Percentiles rank a stretch among this genome's conserved stretches.
Conservation (phyloP, 176 grass and related monocot species). For the Carex scoparia region DNA sequence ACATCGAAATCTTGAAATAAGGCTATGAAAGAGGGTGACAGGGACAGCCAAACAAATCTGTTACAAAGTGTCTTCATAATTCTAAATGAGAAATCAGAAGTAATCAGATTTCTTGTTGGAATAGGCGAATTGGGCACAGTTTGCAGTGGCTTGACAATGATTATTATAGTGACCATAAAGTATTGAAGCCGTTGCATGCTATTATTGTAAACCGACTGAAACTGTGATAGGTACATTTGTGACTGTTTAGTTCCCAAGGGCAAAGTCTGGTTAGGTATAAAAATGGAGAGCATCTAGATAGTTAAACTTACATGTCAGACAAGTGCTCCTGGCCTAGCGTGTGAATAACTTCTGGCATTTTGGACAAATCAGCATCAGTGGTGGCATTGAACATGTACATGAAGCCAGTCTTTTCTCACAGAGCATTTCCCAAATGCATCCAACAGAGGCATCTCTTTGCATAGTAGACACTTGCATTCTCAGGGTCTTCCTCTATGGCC, state of each 20-base stretch:
- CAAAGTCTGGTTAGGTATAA: background rate
- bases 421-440: background rate
- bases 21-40: background rate
- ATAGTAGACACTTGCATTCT: background rate
- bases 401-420: background rate
- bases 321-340: background rate
- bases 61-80: too few relatives aligned
- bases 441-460: background rate
- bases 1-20: background rate
- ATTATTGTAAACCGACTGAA: background rate
- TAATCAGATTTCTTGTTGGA: too few relatives aligned
- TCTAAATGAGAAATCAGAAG: too few relatives aligned
- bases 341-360: background rate
- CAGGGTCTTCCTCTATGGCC: background rate
- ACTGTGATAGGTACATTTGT: background rate
- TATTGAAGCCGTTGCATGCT: background rate
- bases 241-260: too few relatives aligned
- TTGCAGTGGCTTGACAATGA: too few relatives aligned
- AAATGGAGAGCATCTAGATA: background rate
- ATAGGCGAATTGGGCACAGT: too few relatives aligned
- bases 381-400: conserved; percentile 5
- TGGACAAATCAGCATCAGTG: background rate
- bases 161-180: too few relatives aligned
- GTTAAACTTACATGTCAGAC: background rate
- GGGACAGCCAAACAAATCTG: too few relatives aligned